phyloP scores from a whole-genome alignment of 805 yeast species.

The Wickerhamomyces chambardii region DNA sequence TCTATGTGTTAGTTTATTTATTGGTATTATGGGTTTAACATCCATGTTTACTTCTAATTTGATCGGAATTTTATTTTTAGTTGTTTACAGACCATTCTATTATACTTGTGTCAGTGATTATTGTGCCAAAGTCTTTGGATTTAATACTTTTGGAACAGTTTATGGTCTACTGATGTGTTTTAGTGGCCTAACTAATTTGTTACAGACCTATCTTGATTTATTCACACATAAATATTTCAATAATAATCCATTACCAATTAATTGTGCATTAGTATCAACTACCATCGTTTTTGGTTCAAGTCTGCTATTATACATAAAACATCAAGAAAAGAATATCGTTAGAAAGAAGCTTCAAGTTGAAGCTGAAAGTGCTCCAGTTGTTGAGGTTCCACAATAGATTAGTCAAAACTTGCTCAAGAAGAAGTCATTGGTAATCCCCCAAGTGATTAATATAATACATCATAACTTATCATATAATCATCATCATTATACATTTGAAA shows the following conservation, averaged over 20 bases:
- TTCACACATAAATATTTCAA: slow-evolving; percentile 58
- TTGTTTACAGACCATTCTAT: slow-evolving; percentile 82
- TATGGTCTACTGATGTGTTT: slow-evolving; percentile 81
- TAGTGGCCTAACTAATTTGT: slow-evolving; percentile 72
- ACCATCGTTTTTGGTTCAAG: slow-evolving; percentile 34
- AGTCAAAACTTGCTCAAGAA: too few species aligned
- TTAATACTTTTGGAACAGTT: slow-evolving; percentile 83
- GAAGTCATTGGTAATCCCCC: too few species aligned
- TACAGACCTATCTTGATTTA: slow-evolving; percentile 62
- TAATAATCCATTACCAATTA: slow-evolving; percentile 78
- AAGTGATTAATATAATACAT: too few species aligned
- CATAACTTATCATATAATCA: too few species aligned
- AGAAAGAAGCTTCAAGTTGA: slow-evolving; percentile 49
- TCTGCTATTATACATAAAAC: slow-evolving; percentile 18
- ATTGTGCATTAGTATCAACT: slow-evolving; percentile 39
- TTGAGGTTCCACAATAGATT: slow-evolving; percentile 30
- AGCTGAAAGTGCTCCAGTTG: slow-evolving; percentile 49
- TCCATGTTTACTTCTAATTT: slow-evolving; percentile 41
- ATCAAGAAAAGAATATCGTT: slow-evolving; percentile 31
- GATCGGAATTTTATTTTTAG: slow-evolving; percentile 62
- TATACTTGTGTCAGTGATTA: slow-evolving; percentile 91
- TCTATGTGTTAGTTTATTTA: slow-evolving; percentile 41
- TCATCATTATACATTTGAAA: too few species aligned
- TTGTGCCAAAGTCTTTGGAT: slow-evolving; percentile 90
- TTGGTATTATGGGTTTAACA: slow-evolving; percentile 68